A percentile compares a stretch with the other conserved stretches of the same genome.
Evolutionary conservation across 306 rosid genomes (phyloP).

Genomic region (Datisca glomerata): DNA sequence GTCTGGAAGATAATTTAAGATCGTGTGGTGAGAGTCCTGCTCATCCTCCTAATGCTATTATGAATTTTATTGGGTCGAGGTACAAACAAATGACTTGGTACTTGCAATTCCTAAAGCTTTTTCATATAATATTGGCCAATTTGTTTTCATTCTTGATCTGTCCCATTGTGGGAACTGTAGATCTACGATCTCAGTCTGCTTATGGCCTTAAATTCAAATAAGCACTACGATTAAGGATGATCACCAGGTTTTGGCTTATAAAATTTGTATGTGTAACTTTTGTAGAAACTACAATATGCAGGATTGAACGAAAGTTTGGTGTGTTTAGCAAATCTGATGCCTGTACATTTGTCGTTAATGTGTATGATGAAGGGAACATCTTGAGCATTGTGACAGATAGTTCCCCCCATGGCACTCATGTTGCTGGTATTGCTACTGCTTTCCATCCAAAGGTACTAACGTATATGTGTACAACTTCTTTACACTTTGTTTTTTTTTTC

Average conservation of each 20-base stretch:
- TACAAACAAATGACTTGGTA: no score
- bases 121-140: no score
- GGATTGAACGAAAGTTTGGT: constrained; percentile 68
- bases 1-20: no score
- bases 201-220: no score
- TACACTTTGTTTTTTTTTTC: neutral
- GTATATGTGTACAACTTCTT: constrained; percentile 1
- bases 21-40: no score
- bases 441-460: constrained; percentile 77
- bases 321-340: constrained; percentile 95
- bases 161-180: no score
- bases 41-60: no score
- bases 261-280: constrained; percentile 6
- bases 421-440: constrained; percentile 90
- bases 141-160: no score
- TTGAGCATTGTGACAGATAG: constrained; percentile 87
- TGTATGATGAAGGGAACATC: constrained; percentile 72
- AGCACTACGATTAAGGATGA: constrained; percentile 1
- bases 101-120: no score
- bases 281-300: constrained; percentile 23
- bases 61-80: no score
- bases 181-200: no score
- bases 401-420: constrained; percentile 96
- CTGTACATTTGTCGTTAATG: constrained; percentile 77
- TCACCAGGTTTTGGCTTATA: constrained; percentile 6